phyloP scores from a whole-genome alignment of 2,329 filamentous ascomycete genomes.

The Cercospora sojina region DNA sequence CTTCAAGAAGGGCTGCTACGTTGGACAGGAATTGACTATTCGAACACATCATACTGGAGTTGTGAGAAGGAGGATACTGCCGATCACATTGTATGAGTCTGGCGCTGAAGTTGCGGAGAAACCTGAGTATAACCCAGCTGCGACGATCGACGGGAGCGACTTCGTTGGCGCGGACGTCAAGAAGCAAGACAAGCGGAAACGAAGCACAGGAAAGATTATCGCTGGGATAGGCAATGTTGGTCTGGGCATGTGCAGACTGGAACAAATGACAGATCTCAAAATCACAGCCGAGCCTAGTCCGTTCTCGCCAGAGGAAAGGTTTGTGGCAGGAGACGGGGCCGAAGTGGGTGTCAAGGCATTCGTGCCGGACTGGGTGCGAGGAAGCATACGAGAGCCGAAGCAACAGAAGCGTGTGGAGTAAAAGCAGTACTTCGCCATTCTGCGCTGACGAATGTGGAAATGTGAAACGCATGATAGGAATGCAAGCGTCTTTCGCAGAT shows the following conservation, averaged over 20 bases:
- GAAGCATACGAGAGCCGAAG: conserved; percentile 44
- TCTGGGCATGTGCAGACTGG: conserved; percentile 79
- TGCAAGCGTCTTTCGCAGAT: neutral
- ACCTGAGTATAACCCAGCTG: conserved; percentile 50
- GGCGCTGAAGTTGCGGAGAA: conserved; percentile 42
- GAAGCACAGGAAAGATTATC: conserved; percentile 79
- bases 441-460: neutral
- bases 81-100: conserved; percentile 67
- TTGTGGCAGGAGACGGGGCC: conserved; percentile 37
- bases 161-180: conserved; percentile 51
- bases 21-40: conserved; percentile 95
- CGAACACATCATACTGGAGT: conserved; percentile 92
- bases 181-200: conserved; percentile 53
- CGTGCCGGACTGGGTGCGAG: conserved; percentile 71
- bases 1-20: conserved; percentile 94
- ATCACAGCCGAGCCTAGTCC: conserved; percentile 66
- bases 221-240: conserved; percentile 80
- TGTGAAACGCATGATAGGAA: neutral
- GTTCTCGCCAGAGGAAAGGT: conserved; percentile 58
- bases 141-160: neutral
- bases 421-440: neutral
- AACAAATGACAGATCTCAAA: conserved; percentile 81
- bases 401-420: conserved; percentile 40
- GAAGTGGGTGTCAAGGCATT: conserved; percentile 57
- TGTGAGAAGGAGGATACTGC: conserved; percentile 84